Conservation (phyloP, 116 monocot species). For the Dioscorea cayenensis region DNA sequence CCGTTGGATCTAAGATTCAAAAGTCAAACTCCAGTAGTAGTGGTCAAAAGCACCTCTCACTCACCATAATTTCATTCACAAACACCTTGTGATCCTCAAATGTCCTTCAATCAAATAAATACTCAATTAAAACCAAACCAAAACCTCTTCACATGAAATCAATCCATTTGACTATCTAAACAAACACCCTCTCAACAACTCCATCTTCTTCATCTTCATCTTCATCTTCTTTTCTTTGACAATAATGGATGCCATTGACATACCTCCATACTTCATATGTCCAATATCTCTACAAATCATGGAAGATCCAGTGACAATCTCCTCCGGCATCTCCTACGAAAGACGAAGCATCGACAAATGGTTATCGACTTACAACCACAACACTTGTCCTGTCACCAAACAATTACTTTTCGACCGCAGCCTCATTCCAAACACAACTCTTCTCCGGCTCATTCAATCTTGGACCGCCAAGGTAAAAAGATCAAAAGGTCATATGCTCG, state of each 20-base stretch:
- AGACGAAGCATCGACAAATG: conserved; percentile 18
- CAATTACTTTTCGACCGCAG: conserved; percentile 16
- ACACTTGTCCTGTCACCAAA: conserved; percentile 37
- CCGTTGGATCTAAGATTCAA: background rate
- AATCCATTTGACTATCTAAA: too few relatives aligned
- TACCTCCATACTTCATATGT: conserved; percentile 28
- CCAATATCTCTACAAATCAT: conserved; percentile 31
- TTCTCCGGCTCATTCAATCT: conserved; percentile 34
- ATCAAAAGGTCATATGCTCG: background rate
- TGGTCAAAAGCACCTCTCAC: background rate
- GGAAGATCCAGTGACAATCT: conserved; percentile 25
- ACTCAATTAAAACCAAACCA: too few relatives aligned
- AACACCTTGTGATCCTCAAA: background rate
- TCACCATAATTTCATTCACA: too few relatives aligned
- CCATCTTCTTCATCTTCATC: background rate
- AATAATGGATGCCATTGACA: conserved; percentile 6
- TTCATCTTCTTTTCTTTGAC: background rate
- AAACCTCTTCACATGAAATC: too few relatives aligned
- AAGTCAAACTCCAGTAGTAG: too few relatives aligned
- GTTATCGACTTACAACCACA: conserved; percentile 14
- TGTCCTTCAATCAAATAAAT: too few relatives aligned
- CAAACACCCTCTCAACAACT: too few relatives aligned
- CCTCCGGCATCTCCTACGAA: conserved; percentile 28
- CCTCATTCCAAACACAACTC: conserved; percentile 38
- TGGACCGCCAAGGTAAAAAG: conserved; percentile 8